Evolutionary conservation across 2,329 filamentous ascomycete genomes (phyloP).

Genomic region (Falciphora oryzae): DNA sequence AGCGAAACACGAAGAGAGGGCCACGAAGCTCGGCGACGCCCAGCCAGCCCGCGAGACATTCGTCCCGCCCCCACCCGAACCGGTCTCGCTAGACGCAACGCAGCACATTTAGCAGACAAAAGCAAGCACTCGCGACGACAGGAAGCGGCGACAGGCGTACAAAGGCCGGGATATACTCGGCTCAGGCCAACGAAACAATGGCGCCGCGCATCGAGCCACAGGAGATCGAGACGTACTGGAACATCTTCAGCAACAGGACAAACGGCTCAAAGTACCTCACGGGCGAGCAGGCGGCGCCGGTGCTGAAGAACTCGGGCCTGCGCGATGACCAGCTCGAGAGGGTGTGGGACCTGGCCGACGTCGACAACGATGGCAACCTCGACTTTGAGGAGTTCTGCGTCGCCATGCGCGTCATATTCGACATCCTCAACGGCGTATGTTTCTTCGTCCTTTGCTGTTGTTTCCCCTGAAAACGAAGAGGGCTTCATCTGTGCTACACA

Average conservation of each 20-base stretch:
- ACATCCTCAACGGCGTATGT: conserved; percentile 84
- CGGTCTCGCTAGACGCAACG: too few relatives aligned
- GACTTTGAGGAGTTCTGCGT: conserved; percentile 99
- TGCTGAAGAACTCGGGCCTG: conserved; percentile 58
- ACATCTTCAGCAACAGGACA: conserved; percentile 55
- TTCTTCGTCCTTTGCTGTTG: neutral
- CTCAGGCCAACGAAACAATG: conserved; percentile 29
- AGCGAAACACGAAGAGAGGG: too few relatives aligned
- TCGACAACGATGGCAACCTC: conserved; percentile 93
- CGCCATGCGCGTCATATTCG: conserved; percentile 96
- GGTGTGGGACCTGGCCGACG: conserved; percentile 95
- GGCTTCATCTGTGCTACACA: conserved; percentile 1
- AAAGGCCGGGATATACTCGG: too few relatives aligned
- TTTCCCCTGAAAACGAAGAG: too few relatives aligned
- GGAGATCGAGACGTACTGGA: conserved; percentile 62
- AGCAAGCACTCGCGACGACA: too few relatives aligned
- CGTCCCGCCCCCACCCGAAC: too few relatives aligned
- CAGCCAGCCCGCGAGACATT: too few relatives aligned
- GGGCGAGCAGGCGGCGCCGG: conserved; percentile 55
- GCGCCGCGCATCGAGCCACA: conserved; percentile 56
- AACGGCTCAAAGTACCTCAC: conserved; percentile 55
- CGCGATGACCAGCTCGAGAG: conserved; percentile 79
- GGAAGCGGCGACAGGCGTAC: too few relatives aligned
- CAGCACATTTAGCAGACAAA: too few relatives aligned
- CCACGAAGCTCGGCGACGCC: too few relatives aligned